Base-by-base conservation (phyloP, 2,329 filamentous ascomycete genomes). In the Colletotrichum tropicicola region DNA sequence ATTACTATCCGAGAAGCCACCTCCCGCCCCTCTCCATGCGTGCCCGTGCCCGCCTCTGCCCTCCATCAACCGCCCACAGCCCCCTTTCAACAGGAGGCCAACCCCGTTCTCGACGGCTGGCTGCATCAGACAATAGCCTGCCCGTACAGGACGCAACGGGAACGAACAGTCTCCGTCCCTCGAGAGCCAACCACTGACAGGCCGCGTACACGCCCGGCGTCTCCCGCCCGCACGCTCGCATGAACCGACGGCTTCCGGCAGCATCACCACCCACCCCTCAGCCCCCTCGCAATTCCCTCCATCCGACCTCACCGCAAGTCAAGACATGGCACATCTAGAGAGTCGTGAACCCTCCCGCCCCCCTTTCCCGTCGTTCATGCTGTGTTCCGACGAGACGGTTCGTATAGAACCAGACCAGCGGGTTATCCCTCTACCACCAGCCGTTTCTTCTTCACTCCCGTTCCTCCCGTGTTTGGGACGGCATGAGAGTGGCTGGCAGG, bases 361-460 rank as follows among this genome's bases (percentile, higher is more conserved):
- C 57, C 35, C 35, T 23, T 60, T 49, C 43, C 61, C 35, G 43
- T 60, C 35, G 41, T 60, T 65, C 56, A 60, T 60, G 61, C 35
- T 55, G 61, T 65, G 61, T 65, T 60, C 56, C 61, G 48, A 60
- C 61, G 60, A 35, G 48, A 15, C 12, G 13, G 48, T 60, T 60
- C 56, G 56, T 55, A 60, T 54, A 27, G 56, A 49, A 55, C 61
- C 61, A 60, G 49, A 54, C 27, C 32, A 35, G 56, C 56, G 61
- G 61, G 55, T 59, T 56, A 8, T 58, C n/a, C 43, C 23, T n/a
- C 17, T 21, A 28, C 12, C 28, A n/a, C n/a, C n/a, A n/a, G 21
- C 13, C 23, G 9, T 19, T 37, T 30, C 21, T 49, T 21, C 30
- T 21, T 41, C 23, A 28, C n/a, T 43, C 21, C 25, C 43, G n/a